Percentiles rank a stretch among this genome's conserved stretches.
phyloP scores from a whole-genome alignment of 257 asterid species.

The Ajuga chamaepitys region DNA sequence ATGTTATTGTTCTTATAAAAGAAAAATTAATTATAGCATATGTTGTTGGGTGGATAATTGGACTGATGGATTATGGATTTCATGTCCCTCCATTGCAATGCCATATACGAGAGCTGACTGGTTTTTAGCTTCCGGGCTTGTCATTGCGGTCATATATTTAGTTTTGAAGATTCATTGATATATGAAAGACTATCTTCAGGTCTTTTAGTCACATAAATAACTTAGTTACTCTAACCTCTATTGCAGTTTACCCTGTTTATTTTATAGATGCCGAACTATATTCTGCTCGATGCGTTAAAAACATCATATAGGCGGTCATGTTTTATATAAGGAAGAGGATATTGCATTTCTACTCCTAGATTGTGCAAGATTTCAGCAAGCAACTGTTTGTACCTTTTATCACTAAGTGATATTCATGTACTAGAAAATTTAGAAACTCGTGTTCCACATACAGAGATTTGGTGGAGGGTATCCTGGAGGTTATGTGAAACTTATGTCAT shows the following conservation, averaged over 20 bases:
- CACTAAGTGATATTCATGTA: not conserved
- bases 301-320: not conserved
- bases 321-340: not conserved
- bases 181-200: too few relatives aligned
- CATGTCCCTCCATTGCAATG: not conserved
- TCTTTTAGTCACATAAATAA: too few relatives aligned
- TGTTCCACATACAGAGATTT: not conserved
- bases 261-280: not conserved
- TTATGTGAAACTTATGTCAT: too few relatives aligned
- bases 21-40: too few relatives aligned
- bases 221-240: not conserved
- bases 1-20: too few relatives aligned
- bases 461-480: too few relatives aligned
- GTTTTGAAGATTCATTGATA: not conserved
- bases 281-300: not conserved
- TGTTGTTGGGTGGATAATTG: not conserved
- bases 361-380: not conserved
- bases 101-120: not conserved
- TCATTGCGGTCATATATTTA: too few relatives aligned
- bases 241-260: not conserved
- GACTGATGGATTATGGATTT: not conserved
- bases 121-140: not conserved
- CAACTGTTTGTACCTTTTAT: not conserved
- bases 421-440: not conserved
- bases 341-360: not conserved